phyloP scores from a whole-genome alignment of 2,329 filamentous ascomycete species.

The Cladosporium sp. region DNA sequence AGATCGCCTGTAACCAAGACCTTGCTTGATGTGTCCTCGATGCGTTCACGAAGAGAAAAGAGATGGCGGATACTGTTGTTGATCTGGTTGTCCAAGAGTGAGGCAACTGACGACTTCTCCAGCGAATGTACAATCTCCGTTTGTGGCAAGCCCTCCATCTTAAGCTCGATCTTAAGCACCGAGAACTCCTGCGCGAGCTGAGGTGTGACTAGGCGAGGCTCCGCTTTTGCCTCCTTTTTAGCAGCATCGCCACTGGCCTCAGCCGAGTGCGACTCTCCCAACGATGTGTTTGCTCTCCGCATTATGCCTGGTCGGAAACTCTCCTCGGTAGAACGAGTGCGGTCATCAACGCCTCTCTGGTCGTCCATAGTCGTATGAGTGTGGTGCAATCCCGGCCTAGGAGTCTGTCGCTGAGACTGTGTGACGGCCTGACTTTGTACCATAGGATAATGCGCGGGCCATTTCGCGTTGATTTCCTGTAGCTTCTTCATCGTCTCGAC shows the following conservation, averaged over 20 bases:
- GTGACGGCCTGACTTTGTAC: conserved; percentile 62
- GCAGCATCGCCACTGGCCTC: conserved; percentile 68
- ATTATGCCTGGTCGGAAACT: conserved; percentile 2
- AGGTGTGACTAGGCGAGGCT: conserved; percentile 83
- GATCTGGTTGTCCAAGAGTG: conserved; percentile 90
- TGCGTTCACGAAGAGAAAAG: conserved; percentile 80
- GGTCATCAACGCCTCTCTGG: conserved; percentile 37
- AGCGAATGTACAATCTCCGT: conserved; percentile 90
- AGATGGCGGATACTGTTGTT: conserved; percentile 91
- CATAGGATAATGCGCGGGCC: conserved; percentile 94
- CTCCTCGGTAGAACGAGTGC: background rate
- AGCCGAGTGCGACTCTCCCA: conserved; percentile 58
- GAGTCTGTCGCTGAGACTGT: conserved; percentile 48
- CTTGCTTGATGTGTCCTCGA: conserved; percentile 96
- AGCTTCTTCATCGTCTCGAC: conserved; percentile 80
- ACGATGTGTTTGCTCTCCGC: conserved; percentile 68
- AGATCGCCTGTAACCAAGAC: conserved; percentile 93
- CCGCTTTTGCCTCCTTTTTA: conserved; percentile 60
- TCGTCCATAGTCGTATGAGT: conserved; percentile 62
- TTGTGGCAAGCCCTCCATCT: conserved; percentile 82
- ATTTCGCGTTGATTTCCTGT: conserved; percentile 84
- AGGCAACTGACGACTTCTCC: conserved; percentile 87
- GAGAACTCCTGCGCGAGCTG: conserved; percentile 96
- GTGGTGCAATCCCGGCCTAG: conserved; percentile 64
- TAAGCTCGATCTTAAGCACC: conserved; percentile 89